A percentile compares a stretch with the other conserved stretches of the same genome.
Evolutionary conservation across 805 yeast species (phyloP).

Genomic region (Ogataea pilisensis): DNA sequence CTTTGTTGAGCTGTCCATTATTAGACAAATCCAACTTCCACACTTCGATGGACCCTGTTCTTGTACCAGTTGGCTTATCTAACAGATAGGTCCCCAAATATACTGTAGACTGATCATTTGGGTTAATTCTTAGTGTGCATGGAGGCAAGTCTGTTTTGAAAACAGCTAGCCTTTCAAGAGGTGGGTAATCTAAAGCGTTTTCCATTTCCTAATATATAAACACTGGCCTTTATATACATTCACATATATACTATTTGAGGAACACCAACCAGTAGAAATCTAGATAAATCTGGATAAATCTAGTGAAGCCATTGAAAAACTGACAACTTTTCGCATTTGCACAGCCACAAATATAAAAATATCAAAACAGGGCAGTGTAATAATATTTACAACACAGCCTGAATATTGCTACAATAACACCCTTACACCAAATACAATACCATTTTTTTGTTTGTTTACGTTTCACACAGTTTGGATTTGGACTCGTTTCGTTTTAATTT

Average conservation of each 20-base stretch:
- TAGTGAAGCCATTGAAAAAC: too few relatives aligned
- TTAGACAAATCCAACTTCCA: slow-evolving; percentile 24
- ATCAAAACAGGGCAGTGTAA: too few relatives aligned
- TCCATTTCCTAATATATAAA: too few relatives aligned
- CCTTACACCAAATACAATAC: not conserved
- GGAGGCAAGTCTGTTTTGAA: slow-evolving; percentile 67
- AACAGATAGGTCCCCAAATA: slow-evolving; percentile 80
- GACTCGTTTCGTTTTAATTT: too few relatives aligned
- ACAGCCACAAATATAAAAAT: too few relatives aligned
- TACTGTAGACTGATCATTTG: slow-evolving; percentile 42
- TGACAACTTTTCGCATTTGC: too few relatives aligned
- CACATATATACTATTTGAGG: too few relatives aligned
- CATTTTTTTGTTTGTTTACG: not conserved
- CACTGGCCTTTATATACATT: too few relatives aligned
- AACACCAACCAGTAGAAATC: too few relatives aligned
- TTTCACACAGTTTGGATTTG: not conserved
- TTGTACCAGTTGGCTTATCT: slow-evolving; percentile 40
- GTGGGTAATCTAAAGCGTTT: not conserved
- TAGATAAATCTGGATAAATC: too few relatives aligned
- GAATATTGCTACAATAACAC: too few relatives aligned
- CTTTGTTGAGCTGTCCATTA: slow-evolving; percentile 11
- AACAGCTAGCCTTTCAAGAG: slow-evolving; percentile 22
- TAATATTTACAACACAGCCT: too few relatives aligned
- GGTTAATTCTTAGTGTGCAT: slow-evolving; percentile 67
- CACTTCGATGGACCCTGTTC: slow-evolving; percentile 61